A percentile compares a stretch with the other conserved stretches of the same genome.
phyloP scores from a whole-genome alignment of 352 stramenopile genomes.

The Phytophthora megakarya region DNA sequence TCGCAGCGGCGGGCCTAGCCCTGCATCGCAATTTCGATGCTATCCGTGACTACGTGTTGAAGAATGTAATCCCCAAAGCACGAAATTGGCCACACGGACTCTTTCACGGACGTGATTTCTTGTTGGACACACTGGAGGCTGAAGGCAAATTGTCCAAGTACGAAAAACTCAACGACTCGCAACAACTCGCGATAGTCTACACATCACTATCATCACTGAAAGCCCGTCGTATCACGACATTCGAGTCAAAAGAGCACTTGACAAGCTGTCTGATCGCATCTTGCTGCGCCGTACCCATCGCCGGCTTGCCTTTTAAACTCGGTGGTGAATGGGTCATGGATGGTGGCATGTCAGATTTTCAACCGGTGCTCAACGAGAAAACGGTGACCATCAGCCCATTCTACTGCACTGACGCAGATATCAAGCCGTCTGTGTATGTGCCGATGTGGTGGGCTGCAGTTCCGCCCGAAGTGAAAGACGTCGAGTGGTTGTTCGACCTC shows the following conservation, averaged over 20 bases:
- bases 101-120: slow-evolving; percentile 72
- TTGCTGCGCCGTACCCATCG: slow-evolving; percentile 78
- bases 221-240: slow-evolving; percentile 65
- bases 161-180: slow-evolving; percentile 51
- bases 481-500: slow-evolving; percentile 86
- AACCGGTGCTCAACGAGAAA: slow-evolving; percentile 69
- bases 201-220: slow-evolving; percentile 65
- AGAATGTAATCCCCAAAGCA: slow-evolving; percentile 58
- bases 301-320: slow-evolving; percentile 77
- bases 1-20: slow-evolving; percentile 70
- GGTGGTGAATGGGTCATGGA: slow-evolving; percentile 87
- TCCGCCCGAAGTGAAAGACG: slow-evolving; percentile 63
- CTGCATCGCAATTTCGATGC: slow-evolving; percentile 74
- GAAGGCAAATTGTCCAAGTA: slow-evolving; percentile 52
- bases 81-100: slow-evolving; percentile 51
- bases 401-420: slow-evolving; percentile 87
- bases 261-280: slow-evolving; percentile 64
- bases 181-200: slow-evolving; percentile 69
- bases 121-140: slow-evolving; percentile 49
- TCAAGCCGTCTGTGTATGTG: slow-evolving; percentile 87
- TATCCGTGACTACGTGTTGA: slow-evolving; percentile 67
- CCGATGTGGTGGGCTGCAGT: slow-evolving; percentile 87
- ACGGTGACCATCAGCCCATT: slow-evolving; percentile 85
- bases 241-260: slow-evolving; percentile 64
- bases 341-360: slow-evolving; percentile 81